A percentile compares a stretch with the other conserved stretches of the same genome.
These are phyloP conservation scores for Hericium alpestre DNA, from an alignment of 768 basidiomycete genomes.

Conservation along the genomic window DNA sequence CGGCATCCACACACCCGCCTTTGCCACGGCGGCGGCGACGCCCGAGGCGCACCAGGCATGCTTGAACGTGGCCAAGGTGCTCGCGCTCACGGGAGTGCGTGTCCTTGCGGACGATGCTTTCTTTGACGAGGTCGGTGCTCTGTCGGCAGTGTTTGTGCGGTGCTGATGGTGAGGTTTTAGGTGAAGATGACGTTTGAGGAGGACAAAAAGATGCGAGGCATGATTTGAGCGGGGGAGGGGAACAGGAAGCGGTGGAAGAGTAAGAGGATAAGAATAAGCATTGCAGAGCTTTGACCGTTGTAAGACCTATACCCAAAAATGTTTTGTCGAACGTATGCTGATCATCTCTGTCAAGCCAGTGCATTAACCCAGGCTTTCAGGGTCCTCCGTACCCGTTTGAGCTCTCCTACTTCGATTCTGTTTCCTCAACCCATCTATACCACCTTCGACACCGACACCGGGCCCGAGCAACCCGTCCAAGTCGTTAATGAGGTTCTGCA, in stretches of 20 bases:
- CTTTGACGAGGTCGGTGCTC: conserved; percentile 38
- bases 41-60: conserved; percentile 54
- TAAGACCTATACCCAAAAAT: too few relatives aligned
- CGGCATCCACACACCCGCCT: conserved; percentile 69
- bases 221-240: not conserved
- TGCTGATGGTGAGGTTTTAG: not conserved
- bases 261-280: too few relatives aligned
- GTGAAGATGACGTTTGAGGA: conserved; percentile 9
- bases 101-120: conserved; percentile 61
- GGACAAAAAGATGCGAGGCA: not conserved
- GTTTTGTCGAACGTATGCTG: too few relatives aligned
- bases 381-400: too few relatives aligned
- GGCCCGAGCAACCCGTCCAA: too few relatives aligned
- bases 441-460: too few relatives aligned
- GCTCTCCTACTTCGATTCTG: too few relatives aligned
- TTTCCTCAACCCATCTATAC: too few relatives aligned
- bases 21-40: conserved; percentile 53
- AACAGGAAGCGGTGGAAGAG: not conserved
- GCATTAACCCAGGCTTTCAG: too few relatives aligned
- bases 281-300: too few relatives aligned
- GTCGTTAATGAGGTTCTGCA: too few relatives aligned
- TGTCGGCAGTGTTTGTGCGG: not conserved
- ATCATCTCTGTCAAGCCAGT: too few relatives aligned
- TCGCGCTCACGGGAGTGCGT: conserved; percentile 61
- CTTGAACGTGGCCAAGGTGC: conserved; percentile 56